Base-by-base conservation (phyloP, 1,284 basidiomycete species). In the Apiotrichum brassicae region DNA sequence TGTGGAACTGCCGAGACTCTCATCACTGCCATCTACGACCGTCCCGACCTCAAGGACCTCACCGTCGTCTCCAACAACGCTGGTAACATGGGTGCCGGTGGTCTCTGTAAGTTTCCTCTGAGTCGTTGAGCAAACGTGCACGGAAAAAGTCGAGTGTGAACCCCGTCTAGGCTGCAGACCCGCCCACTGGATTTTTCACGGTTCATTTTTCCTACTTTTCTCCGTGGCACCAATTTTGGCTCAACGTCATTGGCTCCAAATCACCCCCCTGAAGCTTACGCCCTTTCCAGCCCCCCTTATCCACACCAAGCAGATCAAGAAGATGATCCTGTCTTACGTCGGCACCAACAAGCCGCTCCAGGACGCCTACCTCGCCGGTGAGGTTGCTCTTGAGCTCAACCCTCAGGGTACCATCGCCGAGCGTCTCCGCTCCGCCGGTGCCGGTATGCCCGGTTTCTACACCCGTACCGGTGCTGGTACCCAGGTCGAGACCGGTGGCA, bases 391-490 rank as follows among this genome's bases (percentile, higher is more conserved):
- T 35, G 91, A 95, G 67, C 82, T 95, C 28, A 86, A 86, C 39
- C 91, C 91, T 3, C 91, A 95, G 75, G 91, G 76, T n/a, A 93
- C 90, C 12, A 82, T 98, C 25, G 86, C 87, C 18, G 94, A 95
- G 68, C 84, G 92, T 55, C 79, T 95, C 54, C 83, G 93, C 28
- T 86, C 93, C 5, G 90, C 90, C 51, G 93, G 87, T 3, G 88
- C 90, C 20, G 94, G 94, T 49, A 93, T 95, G 61, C 94, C 94
- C 6, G 93, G 89, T 11, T 93, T 98, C 77, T 98, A 81, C 75
- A 97, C 92, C 5, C 88, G 92, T 5, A 95, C 92, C 3, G 94
- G 93, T 38, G 87, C 86, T n/a, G 66, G 68, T 32, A 92, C 88
- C n/a, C 84, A 86, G 6, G 81, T 91, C 13, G 87, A 92, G 58